Conservation (phyloP, 192 early-diverging fungal genomes). For the Haplosporangium gracile region DNA sequence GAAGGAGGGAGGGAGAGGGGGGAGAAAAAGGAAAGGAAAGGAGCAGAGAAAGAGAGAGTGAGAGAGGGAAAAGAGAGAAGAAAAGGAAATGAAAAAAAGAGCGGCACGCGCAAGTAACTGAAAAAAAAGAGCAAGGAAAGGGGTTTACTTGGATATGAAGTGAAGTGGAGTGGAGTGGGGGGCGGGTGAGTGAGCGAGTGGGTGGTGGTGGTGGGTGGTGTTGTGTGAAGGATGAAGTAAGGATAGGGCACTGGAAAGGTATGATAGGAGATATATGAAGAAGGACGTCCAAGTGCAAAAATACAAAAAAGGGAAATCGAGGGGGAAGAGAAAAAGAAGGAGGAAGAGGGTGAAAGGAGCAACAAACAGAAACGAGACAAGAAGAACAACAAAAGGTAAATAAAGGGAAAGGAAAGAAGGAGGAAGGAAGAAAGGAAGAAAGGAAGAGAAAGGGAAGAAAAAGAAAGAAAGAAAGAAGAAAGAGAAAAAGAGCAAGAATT, state of each 20-base stretch:
- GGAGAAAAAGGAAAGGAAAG: neutral
- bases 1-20: neutral
- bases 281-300: conserved; percentile 6
- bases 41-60: neutral
- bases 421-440: conserved; percentile 5
- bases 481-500: neutral
- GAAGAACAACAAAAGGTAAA: conserved; percentile 7
- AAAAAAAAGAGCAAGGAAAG: conserved; percentile 9
- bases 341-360: conserved; percentile 9
- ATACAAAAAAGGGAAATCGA: conserved; percentile 21
- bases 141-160: conserved; percentile 24
- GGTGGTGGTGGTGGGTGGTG: conserved; percentile 2
- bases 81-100: conserved; percentile 12
- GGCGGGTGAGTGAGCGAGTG: neutral
- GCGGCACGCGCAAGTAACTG: conserved; percentile 21
- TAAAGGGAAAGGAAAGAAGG: conserved; percentile 24
- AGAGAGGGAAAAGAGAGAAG: neutral
- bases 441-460: neutral
- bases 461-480: neutral
- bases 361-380: conserved; percentile 7
- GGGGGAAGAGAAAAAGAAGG: conserved; percentile 8
- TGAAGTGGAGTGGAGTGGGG: conserved; percentile 15
- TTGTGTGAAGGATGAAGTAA: neutral
- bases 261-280: neutral
- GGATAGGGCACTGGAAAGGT: neutral